Conservation (phyloP, 371 early-diverging fungal species). For the Circinella minor region DNA sequence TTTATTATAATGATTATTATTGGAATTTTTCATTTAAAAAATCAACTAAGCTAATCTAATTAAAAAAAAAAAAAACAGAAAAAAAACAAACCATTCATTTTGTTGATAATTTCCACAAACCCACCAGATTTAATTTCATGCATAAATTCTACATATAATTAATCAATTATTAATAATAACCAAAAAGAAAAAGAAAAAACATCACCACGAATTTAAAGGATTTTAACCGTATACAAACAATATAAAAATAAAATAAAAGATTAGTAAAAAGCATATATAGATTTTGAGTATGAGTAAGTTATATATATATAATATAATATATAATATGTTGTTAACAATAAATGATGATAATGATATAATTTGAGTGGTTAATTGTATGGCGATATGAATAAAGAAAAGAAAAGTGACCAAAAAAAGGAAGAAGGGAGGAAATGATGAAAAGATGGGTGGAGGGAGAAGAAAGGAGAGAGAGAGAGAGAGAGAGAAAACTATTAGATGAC, state of each 20-base stretch:
- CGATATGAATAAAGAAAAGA: neutral
- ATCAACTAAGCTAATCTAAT: too few relatives aligned
- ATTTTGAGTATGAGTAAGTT: too few relatives aligned
- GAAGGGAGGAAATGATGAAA: neutral
- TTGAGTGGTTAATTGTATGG: neutral
- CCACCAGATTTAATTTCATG: constrained; percentile 3
- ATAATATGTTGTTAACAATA: neutral
- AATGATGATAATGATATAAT: neutral
- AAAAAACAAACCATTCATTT: neutral
- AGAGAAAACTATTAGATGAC: too few relatives aligned
- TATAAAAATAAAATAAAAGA: neutral
- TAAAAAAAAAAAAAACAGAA: neutral
- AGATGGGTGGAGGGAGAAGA: neutral
- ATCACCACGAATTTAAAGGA: neutral
- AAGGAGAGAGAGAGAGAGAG: too few relatives aligned
- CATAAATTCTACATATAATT: too few relatives aligned
- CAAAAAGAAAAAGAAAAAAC: neutral
- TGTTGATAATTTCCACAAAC: constrained; percentile 1
- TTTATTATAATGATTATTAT: neutral
- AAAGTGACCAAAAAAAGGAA: neutral
- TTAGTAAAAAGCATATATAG: neutral
- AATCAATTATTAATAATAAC: neutral
- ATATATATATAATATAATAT: neutral
- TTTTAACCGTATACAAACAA: neutral
- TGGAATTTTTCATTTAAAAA: neutral